Evolutionary conservation across 2,329 filamentous ascomycete genomes (phyloP), one percentile per base, ranked within the genome.

Genomic region (Seiridium cupressi): DNA sequence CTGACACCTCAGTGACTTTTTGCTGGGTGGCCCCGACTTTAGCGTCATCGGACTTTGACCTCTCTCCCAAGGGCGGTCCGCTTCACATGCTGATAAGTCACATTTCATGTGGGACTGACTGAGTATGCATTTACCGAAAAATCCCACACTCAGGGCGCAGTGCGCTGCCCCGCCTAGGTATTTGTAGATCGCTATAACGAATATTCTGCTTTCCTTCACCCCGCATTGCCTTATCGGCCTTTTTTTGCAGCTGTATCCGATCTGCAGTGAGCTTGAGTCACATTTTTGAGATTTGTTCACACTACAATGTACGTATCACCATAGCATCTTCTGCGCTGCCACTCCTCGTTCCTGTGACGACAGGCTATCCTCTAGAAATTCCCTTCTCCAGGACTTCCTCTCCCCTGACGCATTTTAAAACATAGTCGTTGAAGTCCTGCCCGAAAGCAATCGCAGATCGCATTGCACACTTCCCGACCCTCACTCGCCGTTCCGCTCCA

Each of bases 201-300:
- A 49, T 49, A 2, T 10, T 10, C 13, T 11, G 11, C 36, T 55
- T 44, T 26, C 6, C 46, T 48, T 57, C 55, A 57, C 40, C 55
- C 55, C 55, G 40, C 51, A 44, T 31, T 55, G 31, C 18, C 13
- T 44, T 26, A 32, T 35, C 36, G 35, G n/a, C 8, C 32, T 26
- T 49, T 49, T 55, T 44, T 31, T 42, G 36, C 51, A 55, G 40
- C 26, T 42, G 51, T 34, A 42, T 44, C 36, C 36, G 36, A 36
- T n/a, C n/a, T 55, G 3, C 34, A 44, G 36, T 18, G 10, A 44
- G 38, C n/a, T 44, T 55, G 38, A 55, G 34, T 55, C 53, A 57
- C 44, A 57, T 13, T 57, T 57, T 57, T 18, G 40, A 47, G 42
- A 48, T 57, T 57, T n/a, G 35, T n/a, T 55, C 38, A 31, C 47